These are phyloP conservation scores for Aspergillus oerlinghausenensis DNA, from an alignment of 2,329 filamentous ascomycete species.

Conservation along the genomic window DNA sequence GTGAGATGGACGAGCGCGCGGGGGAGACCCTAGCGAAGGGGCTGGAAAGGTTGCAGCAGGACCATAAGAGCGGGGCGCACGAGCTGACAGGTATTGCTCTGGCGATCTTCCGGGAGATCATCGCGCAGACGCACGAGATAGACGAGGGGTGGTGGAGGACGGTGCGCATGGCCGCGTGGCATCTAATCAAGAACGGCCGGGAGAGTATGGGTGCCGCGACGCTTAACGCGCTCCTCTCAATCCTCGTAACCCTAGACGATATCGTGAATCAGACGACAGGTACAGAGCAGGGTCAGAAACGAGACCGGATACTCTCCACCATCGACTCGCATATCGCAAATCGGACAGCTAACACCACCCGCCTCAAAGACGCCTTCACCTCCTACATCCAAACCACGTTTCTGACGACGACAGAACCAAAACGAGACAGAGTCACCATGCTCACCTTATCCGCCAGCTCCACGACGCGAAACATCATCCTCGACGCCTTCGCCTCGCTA, in stretches of 20 bases:
- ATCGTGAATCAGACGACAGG: conserved; percentile 15
- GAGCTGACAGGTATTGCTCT: conserved; percentile 55
- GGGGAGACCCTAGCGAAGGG: conserved; percentile 45
- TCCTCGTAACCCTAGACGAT: conserved; percentile 23
- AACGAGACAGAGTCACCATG: conserved; percentile 40
- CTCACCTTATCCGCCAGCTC: conserved; percentile 62
- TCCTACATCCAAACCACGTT: conserved; percentile 21
- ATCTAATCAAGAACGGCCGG: conserved; percentile 61
- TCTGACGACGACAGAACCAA: neutral
- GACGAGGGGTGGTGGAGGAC: conserved; percentile 50
- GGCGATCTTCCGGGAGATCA: conserved; percentile 45
- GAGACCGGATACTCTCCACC: conserved; percentile 19
- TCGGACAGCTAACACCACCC: conserved; percentile 17
- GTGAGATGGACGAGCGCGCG: conserved; percentile 45
- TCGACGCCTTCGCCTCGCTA: conserved; percentile 35
- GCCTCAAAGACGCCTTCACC: conserved; percentile 22
- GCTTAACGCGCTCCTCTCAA: conserved; percentile 30
- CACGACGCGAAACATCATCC: conserved; percentile 52
- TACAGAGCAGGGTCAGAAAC: neutral
- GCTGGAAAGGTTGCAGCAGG: conserved; percentile 48
- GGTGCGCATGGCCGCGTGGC: conserved; percentile 56
- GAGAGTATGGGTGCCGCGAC: conserved; percentile 63
- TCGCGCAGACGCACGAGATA: conserved; percentile 20
- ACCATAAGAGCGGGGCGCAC: conserved; percentile 57
- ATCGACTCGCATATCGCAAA: conserved; percentile 24